Evolutionary conservation across 768 basidiomycete genomes (phyloP).

Genomic region (Pisolithus sp.): DNA sequence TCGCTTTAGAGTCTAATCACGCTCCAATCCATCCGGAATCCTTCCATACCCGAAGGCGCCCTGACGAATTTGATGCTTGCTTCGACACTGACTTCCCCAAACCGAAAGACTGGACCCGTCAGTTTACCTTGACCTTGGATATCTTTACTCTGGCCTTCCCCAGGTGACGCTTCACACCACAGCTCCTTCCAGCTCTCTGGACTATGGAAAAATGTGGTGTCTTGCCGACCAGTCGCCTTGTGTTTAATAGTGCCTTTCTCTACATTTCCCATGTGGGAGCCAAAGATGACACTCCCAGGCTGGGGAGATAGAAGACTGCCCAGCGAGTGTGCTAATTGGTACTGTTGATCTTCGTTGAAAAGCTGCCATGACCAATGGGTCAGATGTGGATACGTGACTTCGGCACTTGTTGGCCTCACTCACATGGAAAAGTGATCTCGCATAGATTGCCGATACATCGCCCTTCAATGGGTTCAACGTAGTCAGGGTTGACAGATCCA

Average conservation of each 20-base stretch:
- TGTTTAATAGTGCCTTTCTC: constrained; percentile 5
- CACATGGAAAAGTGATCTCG: constrained; percentile 41
- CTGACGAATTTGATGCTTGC: not conserved
- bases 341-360: constrained; percentile 22
- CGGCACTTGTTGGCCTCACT: not conserved
- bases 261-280: constrained; percentile 17
- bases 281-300: constrained; percentile 27
- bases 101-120: constrained; percentile 16
- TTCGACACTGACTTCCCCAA: not conserved
- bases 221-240: not conserved
- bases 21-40: not conserved
- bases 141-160: not conserved
- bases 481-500: constrained; percentile 26
- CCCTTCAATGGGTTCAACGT: constrained; percentile 43
- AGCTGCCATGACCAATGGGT: constrained; percentile 7
- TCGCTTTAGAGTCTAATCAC: not conserved
- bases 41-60: not conserved
- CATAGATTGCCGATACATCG: constrained; percentile 43
- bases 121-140: not conserved
- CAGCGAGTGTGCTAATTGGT: constrained; percentile 17
- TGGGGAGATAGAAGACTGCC: constrained; percentile 22
- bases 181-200: constrained; percentile 23
- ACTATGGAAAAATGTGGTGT: constrained; percentile 19
- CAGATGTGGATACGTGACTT: not conserved
- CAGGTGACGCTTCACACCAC: constrained; percentile 13